These are phyloP conservation scores for Hevea brasiliensis DNA, from an alignment of 345 rosid genomes.

Conservation along the genomic window DNA sequence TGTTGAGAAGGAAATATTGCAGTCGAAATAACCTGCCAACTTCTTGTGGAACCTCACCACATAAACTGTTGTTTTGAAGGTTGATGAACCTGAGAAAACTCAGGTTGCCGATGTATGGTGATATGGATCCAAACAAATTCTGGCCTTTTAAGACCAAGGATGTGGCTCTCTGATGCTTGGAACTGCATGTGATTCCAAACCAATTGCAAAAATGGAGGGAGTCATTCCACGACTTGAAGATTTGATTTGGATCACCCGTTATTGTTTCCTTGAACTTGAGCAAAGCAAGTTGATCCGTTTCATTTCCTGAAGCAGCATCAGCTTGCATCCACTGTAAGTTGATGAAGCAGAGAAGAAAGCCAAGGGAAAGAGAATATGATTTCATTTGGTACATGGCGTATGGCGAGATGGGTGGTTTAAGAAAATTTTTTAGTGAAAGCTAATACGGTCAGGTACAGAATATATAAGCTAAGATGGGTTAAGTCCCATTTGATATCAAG, in stretches of 20 bases:
- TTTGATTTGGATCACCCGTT: conserved; percentile 9
- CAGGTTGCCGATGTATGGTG: conserved; percentile 17
- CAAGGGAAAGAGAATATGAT: background rate
- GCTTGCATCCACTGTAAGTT: conserved; percentile 2
- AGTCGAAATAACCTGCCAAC: too few species aligned
- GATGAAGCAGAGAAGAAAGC: background rate
- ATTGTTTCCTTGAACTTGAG: conserved; percentile 14
- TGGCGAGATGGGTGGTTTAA: background rate
- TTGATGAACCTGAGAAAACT: conserved; percentile 13
- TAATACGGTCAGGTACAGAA: too few species aligned
- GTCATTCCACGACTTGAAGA: conserved; percentile 21
- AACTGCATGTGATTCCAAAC: conserved; percentile 13
- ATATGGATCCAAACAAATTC: conserved; percentile 11
- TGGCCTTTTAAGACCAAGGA: conserved; percentile 3
- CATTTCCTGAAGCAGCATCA: conserved; percentile 11
- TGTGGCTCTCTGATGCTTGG: conserved; percentile 4
- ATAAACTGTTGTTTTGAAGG: conserved; percentile 12
- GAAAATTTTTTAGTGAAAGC: too few species aligned
- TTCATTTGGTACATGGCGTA: background rate
- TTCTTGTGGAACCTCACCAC: too few species aligned
- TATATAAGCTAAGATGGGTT: too few species aligned
- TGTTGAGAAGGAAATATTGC: too few species aligned
- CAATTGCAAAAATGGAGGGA: conserved; percentile 19
- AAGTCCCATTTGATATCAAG: too few species aligned
- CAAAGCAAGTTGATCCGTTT: conserved; percentile 8